These are phyloP conservation scores for Westerdykella aurantiaca DNA, from an alignment of 2,329 filamentous ascomycete genomes.

Conservation along the genomic window DNA sequence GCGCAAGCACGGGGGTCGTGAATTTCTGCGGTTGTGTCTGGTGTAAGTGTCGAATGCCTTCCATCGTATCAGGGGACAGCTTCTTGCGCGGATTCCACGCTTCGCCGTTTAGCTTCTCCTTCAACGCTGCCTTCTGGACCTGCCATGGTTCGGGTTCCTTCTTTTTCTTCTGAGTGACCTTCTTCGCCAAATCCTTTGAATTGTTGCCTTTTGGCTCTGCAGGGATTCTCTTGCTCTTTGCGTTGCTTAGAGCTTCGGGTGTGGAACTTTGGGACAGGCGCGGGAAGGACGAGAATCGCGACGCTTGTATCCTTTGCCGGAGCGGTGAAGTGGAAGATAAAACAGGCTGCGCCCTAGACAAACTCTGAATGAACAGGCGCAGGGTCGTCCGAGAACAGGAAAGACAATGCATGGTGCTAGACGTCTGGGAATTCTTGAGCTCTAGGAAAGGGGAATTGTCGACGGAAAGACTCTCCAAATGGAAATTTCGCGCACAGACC, in stretches of 20 bases:
- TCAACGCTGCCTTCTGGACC: constrained; percentile 66
- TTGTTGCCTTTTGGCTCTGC: constrained; percentile 14
- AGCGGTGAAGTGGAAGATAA: constrained; percentile 3
- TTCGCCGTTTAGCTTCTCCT: constrained; percentile 69
- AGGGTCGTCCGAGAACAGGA: constrained; percentile 21
- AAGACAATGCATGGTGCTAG: constrained; percentile 24
- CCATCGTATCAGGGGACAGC: constrained; percentile 83
- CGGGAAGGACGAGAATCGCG: constrained; percentile 14
- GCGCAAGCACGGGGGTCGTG: constrained; percentile 65
- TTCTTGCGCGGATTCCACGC: constrained; percentile 79
- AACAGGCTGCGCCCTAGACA: constrained; percentile 4
- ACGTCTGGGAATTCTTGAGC: not conserved
- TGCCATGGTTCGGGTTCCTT: constrained; percentile 56
- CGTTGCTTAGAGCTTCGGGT: not conserved
- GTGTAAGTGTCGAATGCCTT: constrained; percentile 82
- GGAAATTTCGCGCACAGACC: constrained; percentile 12
- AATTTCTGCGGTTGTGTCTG: constrained; percentile 70
- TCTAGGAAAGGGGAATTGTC: not conserved
- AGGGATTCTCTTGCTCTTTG: not conserved
- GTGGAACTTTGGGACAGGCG: constrained; percentile 2
- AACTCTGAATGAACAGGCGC: constrained; percentile 17
- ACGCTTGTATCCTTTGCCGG: constrained; percentile 1
- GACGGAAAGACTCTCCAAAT: not conserved
- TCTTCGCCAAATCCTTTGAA: constrained; percentile 27
- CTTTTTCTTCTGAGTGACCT: constrained; percentile 1